phyloP scores from a whole-genome alignment of 2,329 filamentous ascomycete species.

The Madurella fahalii region DNA sequence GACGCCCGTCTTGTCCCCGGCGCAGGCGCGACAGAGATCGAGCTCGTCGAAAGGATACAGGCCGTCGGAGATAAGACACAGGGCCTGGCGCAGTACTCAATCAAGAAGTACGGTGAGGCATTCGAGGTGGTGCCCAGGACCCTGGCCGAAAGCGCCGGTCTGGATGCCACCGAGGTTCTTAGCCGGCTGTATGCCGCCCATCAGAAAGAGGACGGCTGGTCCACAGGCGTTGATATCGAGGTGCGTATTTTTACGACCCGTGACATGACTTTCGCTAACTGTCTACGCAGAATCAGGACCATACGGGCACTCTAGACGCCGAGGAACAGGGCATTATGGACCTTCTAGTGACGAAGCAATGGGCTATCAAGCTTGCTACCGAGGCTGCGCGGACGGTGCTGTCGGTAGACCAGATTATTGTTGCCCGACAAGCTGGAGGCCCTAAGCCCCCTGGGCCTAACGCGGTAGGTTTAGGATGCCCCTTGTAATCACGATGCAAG shows the following conservation, averaged over 20 bases:
- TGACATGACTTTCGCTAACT: conserved; percentile 17
- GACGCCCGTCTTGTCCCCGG: conserved; percentile 89
- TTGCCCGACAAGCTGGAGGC: conserved; percentile 92
- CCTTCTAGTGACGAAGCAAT: conserved; percentile 84
- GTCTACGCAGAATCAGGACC: conserved; percentile 61
- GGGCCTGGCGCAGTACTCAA: conserved; percentile 90
- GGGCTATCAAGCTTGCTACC: conserved; percentile 95
- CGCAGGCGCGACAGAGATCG: conserved; percentile 89
- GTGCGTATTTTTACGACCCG: conserved; percentile 36
- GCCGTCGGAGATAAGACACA: conserved; percentile 88
- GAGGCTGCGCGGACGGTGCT: conserved; percentile 91
- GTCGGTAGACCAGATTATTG: conserved; percentile 98
- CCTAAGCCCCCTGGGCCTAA: conserved; percentile 96
- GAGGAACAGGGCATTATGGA: conserved; percentile 88
- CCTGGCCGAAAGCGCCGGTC: conserved; percentile 87
- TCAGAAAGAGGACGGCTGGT: conserved; percentile 82
- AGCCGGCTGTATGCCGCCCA: conserved; percentile 91
- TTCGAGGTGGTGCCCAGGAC: conserved; percentile 96
- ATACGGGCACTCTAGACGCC: conserved; percentile 77
- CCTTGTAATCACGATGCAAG: background rate
- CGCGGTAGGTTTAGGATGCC: conserved; percentile 47
- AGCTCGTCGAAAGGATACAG: conserved; percentile 88
- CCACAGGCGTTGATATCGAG: conserved; percentile 91
- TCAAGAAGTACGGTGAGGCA: conserved; percentile 94
- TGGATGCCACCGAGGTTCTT: conserved; percentile 95